A percentile compares a stretch with the other conserved stretches of the same genome.
Evolutionary conservation across 345 rosid genomes (phyloP).

Genomic region (Pelargonium nanum): DNA sequence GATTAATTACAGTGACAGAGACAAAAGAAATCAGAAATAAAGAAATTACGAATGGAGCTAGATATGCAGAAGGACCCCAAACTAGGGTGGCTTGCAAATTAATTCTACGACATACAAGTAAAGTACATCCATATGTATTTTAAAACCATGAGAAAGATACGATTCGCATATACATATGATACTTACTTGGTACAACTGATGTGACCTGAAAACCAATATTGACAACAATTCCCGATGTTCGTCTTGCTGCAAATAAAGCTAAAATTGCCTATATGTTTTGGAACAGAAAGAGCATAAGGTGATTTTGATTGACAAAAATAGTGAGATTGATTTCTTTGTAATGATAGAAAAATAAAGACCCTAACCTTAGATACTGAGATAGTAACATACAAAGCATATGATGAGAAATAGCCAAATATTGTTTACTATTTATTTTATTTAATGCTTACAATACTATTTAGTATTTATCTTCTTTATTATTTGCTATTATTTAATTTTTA

Average conservation of each 20-base stretch:
- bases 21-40: no score
- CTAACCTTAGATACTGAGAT: no score
- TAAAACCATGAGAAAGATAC: neutral
- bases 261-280: constrained; percentile 56
- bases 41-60: no score
- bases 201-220: constrained; percentile 90
- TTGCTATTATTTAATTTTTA: no score
- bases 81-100: neutral
- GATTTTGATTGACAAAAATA: no score
- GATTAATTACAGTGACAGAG: neutral
- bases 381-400: no score
- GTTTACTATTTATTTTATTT: no score
- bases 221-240: constrained; percentile 77
- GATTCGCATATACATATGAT: constrained; percentile 2
- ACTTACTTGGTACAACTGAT: constrained; percentile 81
- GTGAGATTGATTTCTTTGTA: no score
- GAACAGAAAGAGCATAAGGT: constrained; percentile 8
- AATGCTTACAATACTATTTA: no score
- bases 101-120: constrained; percentile 1
- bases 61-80: constrained; percentile 1
- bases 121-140: neutral
- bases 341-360: no score
- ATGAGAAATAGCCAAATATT: no score
- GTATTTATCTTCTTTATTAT: no score
- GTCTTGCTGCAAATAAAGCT: constrained; percentile 63